Percentiles rank a stretch among this genome's conserved stretches.
Conservation (phyloP, 805 yeast species). For the Candida yuanshanica region DNA sequence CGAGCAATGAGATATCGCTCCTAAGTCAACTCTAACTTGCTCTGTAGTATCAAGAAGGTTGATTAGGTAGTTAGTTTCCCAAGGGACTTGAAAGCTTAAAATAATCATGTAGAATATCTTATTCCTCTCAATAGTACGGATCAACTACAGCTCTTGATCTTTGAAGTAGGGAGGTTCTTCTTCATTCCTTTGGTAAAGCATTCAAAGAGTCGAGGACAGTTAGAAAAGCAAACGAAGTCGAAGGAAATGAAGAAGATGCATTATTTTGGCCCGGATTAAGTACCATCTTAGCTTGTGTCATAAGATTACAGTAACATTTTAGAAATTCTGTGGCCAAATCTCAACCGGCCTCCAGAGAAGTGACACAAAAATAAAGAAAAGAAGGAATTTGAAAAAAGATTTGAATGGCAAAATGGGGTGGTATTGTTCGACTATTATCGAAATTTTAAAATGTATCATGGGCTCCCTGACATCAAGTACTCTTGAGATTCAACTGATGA, state of each 20-base stretch:
- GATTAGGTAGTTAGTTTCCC: conserved; percentile 10
- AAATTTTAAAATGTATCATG: no score
- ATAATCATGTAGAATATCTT: conserved; percentile 4
- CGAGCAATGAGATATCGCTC: conserved; percentile 17
- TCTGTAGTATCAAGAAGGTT: conserved; percentile 4
- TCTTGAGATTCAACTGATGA: no score
- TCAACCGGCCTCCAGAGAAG: no score
- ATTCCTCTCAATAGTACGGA: background rate
- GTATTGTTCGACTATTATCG: no score
- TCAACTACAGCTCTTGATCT: background rate
- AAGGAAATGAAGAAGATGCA: background rate
- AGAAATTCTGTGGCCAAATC: no score
- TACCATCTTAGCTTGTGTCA: no score
- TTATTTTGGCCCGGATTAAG: no score
- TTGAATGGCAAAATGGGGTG: no score
- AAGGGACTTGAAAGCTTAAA: conserved; percentile 15
- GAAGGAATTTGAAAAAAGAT: no score
- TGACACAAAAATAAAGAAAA: no score
- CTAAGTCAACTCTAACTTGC: conserved; percentile 9
- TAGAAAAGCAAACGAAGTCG: background rate
- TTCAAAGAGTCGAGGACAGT: background rate
- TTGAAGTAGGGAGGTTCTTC: conserved; percentile 2
- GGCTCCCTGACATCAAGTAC: no score
- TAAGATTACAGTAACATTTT: no score
- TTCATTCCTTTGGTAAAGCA: background rate